Conservation (phyloP, 768 basidiomycete genomes). For the Lentinula edodes region DNA sequence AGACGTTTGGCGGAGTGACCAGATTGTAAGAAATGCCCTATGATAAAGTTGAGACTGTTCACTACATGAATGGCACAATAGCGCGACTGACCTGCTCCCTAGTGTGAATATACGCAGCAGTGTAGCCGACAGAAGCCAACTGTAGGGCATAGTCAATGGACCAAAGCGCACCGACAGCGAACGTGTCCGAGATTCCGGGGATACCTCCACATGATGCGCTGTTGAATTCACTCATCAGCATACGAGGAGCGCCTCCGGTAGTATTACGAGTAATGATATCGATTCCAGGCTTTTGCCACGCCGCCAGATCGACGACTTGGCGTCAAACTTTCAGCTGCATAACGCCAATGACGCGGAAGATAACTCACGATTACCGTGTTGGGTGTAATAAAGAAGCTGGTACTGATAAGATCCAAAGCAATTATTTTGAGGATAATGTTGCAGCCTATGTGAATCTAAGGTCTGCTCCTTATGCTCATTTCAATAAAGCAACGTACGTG, state of each 20-base stretch:
- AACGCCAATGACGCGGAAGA: background rate
- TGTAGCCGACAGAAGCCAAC: constrained; percentile 42
- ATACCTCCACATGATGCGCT: constrained; percentile 46
- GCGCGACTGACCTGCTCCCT: constrained; percentile 29
- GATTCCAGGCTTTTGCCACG: constrained; percentile 45
- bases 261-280: constrained; percentile 23
- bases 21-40: constrained; percentile 46
- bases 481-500: constrained; percentile 23
- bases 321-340: background rate
- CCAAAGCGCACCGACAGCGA: constrained; percentile 47
- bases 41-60: background rate
- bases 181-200: constrained; percentile 40
- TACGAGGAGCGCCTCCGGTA: constrained; percentile 23
- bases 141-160: constrained; percentile 48
- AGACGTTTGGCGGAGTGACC: constrained; percentile 33
- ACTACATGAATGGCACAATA: too few species aligned
- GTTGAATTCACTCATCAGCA: constrained; percentile 53
- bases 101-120: constrained; percentile 46
- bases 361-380: constrained; percentile 40
- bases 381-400: constrained; percentile 34
- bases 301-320: constrained; percentile 31
- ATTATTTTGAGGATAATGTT: constrained; percentile 51
- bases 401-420: constrained; percentile 30
- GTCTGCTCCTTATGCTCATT: background rate
- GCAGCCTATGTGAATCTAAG: constrained; percentile 26